Percentiles rank a stretch among this genome's conserved stretches.
These are phyloP conservation scores for Cystobasidiopsis lactophilus DNA, from an alignment of 768 basidiomycete species.

Conservation along the genomic window DNA sequence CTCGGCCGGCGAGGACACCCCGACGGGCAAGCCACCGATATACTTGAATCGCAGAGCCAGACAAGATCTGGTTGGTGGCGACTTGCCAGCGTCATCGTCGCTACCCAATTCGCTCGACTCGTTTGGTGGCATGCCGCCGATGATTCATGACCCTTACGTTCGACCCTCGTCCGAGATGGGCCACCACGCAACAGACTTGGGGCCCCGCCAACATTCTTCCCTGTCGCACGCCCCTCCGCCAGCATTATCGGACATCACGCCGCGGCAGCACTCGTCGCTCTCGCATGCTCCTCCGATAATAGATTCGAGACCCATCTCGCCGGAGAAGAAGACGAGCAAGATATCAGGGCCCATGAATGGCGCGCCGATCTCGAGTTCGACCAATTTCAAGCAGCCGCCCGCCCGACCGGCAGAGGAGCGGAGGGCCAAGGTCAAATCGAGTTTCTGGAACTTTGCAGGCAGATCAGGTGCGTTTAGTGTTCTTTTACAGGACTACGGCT, in stretches of 20 bases:
- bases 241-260: neutral
- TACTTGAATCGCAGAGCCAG: too few relatives aligned
- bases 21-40: slow-evolving; percentile 1
- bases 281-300: neutral
- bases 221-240: neutral
- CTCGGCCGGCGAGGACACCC: neutral
- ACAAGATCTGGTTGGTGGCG: too few relatives aligned
- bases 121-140: neutral
- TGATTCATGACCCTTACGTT: too few relatives aligned
- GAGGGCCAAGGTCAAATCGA: slow-evolving; percentile 76
- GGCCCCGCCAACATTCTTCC: neutral
- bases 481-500: neutral
- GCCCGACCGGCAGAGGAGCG: slow-evolving; percentile 35
- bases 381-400: slow-evolving; percentile 58
- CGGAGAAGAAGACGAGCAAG: slow-evolving; percentile 27
- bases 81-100: slow-evolving; percentile 39
- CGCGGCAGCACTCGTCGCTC: neutral
- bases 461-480: slow-evolving; percentile 24
- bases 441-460: slow-evolving; percentile 80
- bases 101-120: slow-evolving; percentile 30
- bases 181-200: too few relatives aligned
- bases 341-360: slow-evolving; percentile 77
- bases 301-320: neutral
- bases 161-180: slow-evolving; percentile 1
- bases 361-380: slow-evolving; percentile 56